phyloP scores from a whole-genome alignment of 2,329 filamentous ascomycete species.

The Alternaria gansuensis region DNA sequence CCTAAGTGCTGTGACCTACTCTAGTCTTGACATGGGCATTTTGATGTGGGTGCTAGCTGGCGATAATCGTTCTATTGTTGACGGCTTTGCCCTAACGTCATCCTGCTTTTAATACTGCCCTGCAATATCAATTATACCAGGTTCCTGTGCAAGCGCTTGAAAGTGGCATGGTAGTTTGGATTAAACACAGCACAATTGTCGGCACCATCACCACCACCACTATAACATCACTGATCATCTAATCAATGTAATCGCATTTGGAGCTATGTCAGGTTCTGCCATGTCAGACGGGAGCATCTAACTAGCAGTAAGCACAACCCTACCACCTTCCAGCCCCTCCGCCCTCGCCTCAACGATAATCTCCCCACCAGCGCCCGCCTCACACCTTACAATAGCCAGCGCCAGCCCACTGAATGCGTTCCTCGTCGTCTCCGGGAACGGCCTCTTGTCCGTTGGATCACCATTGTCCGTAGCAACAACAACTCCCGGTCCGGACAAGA shows the following conservation, averaged over 20 bases:
- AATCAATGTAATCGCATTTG: not conserved
- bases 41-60: too few species aligned
- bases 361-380: conserved; percentile 18
- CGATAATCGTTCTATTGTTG: too few species aligned
- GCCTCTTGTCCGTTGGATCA: conserved; percentile 36
- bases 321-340: conserved; percentile 14
- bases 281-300: not conserved
- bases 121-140: too few species aligned
- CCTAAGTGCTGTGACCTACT: too few species aligned
- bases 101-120: too few species aligned
- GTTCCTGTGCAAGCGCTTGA: too few species aligned
- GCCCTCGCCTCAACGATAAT: conserved; percentile 27
- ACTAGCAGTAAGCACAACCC: conserved; percentile 16
- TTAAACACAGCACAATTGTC: not conserved
- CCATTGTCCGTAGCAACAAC: conserved; percentile 50
- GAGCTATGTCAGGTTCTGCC: not conserved
- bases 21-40: too few species aligned
- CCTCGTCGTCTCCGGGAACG: conserved; percentile 32
- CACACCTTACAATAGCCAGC: conserved; percentile 36
- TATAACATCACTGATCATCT: not conserved
- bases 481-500: conserved; percentile 54
- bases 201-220: not conserved
- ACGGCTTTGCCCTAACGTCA: too few species aligned
- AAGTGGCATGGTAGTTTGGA: too few species aligned
- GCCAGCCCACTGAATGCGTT: conserved; percentile 41